phyloP scores from a whole-genome alignment of 106 monocot genomes.

The Acanthochlamys bracteata region DNA sequence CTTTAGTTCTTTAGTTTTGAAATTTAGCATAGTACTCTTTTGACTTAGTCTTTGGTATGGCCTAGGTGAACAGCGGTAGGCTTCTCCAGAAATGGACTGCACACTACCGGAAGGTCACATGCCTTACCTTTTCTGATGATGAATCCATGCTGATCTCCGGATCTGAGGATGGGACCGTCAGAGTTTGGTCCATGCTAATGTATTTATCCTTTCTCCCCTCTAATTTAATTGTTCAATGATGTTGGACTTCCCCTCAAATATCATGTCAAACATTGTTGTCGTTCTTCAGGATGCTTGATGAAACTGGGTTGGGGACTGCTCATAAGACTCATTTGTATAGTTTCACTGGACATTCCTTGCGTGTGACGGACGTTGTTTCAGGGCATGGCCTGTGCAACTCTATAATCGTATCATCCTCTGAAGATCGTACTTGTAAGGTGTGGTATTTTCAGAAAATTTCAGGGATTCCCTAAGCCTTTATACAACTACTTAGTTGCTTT shows the following conservation, averaged over 20 bases:
- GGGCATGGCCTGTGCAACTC: conserved; percentile 67
- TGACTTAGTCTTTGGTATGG: too few species aligned
- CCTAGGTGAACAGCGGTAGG: conserved; percentile 77
- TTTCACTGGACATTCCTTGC: conserved; percentile 53
- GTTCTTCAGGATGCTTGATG: conserved; percentile 79
- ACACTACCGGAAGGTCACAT: conserved; percentile 75
- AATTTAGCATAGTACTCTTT: too few species aligned
- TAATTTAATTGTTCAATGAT: conserved; percentile 10
- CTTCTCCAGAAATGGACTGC: conserved; percentile 70
- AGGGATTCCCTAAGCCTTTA: too few species aligned
- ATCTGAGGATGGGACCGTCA: conserved; percentile 67
- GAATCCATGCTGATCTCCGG: conserved; percentile 77
- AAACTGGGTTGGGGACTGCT: conserved; percentile 17
- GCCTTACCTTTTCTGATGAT: conserved; percentile 60
- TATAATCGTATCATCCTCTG: conserved; percentile 75
- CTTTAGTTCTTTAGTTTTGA: too few species aligned
- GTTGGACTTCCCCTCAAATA: too few species aligned
- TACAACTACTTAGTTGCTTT: too few species aligned
- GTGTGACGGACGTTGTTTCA: conserved; percentile 55
- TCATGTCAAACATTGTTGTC: too few species aligned
- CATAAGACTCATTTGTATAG: conserved; percentile 35
- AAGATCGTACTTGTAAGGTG: conserved; percentile 91
- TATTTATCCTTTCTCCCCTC: conserved; percentile 8
- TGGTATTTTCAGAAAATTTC: conserved; percentile 2
- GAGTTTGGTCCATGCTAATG: conserved; percentile 79